Evolutionary conservation across 768 basidiomycete species (phyloP).

Genomic region (Cantharellus cinnabarinus): DNA sequence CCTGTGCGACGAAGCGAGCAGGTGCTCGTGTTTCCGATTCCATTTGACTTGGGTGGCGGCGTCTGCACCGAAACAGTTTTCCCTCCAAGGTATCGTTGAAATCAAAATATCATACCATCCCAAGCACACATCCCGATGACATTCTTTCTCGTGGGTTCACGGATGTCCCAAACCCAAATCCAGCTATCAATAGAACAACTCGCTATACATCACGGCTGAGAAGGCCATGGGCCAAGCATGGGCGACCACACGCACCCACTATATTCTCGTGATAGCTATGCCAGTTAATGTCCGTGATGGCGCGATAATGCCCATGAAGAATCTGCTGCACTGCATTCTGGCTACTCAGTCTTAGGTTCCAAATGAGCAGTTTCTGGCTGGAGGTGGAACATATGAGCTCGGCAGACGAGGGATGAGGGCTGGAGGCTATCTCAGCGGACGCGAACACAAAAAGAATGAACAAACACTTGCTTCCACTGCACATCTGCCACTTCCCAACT

Average conservation of each 20-base stretch:
- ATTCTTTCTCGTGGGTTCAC: slow-evolving; percentile 31
- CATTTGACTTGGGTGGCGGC: slow-evolving; percentile 93
- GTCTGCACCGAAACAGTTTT: slow-evolving; percentile 16
- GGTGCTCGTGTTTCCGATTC: slow-evolving; percentile 67
- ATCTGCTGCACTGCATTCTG: slow-evolving; percentile 71
- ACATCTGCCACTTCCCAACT: slow-evolving; percentile 92
- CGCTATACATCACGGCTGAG: slow-evolving; percentile 22
- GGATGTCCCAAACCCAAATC: slow-evolving; percentile 86
- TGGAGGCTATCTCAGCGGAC: background rate
- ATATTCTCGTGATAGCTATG: slow-evolving; percentile 26
- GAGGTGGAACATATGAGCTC: slow-evolving; percentile 80
- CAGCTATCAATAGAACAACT: slow-evolving; percentile 89
- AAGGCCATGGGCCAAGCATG: background rate
- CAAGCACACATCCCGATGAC: slow-evolving; percentile 36
- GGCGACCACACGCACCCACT: background rate
- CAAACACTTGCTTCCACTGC: slow-evolving; percentile 42
- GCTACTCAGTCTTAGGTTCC: slow-evolving; percentile 64
- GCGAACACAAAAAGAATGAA: background rate
- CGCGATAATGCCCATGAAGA: slow-evolving; percentile 76
- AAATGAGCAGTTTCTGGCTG: slow-evolving; percentile 78
- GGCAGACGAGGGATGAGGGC: slow-evolving; percentile 46
- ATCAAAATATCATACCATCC: slow-evolving; percentile 23
- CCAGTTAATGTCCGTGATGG: slow-evolving; percentile 98
- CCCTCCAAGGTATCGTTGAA: background rate
- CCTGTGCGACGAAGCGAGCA: slow-evolving; percentile 77